Evolutionary conservation across 208 protist species (phyloP).

Genomic region (Trypanosoma boissoni): DNA sequence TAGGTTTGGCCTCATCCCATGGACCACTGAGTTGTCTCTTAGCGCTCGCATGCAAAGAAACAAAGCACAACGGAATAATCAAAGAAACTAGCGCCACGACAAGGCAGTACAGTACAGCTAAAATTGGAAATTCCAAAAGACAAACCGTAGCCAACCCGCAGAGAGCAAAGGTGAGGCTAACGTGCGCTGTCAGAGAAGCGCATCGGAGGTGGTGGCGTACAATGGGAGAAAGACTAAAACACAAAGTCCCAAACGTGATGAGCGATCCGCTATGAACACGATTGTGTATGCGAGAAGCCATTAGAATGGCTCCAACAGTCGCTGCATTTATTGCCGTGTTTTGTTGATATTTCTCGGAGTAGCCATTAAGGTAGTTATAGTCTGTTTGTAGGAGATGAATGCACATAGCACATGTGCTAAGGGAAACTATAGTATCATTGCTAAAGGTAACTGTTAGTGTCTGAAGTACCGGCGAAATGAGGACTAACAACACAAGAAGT

Average conservation of each 20-base stretch:
- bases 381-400: constrained; percentile 76
- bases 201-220: constrained; percentile 63
- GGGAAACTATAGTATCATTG: constrained; percentile 88
- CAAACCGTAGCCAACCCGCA: constrained; percentile 51
- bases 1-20: constrained; percentile 91
- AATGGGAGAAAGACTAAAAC: constrained; percentile 83
- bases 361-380: constrained; percentile 86
- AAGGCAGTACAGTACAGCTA: constrained; percentile 58
- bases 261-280: constrained; percentile 63
- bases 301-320: constrained; percentile 76
- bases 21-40: constrained; percentile 91
- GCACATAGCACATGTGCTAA: constrained; percentile 77
- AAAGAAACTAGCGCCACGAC: constrained; percentile 55
- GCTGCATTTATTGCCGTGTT: constrained; percentile 82
- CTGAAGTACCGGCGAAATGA: constrained; percentile 78
- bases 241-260: constrained; percentile 82
- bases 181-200: constrained; percentile 57
- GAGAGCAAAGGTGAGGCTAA: constrained; percentile 60
- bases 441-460: constrained; percentile 85
- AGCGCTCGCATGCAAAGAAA: constrained; percentile 62
- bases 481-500: constrained; percentile 48
- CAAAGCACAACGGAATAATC: constrained; percentile 79
- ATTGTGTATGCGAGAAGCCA: constrained; percentile 78
- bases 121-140: constrained; percentile 51
- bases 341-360: constrained; percentile 54